Percentiles rank a stretch among this genome's conserved stretches.
These are phyloP conservation scores for Calonectria crousiana DNA, from an alignment of 2,329 filamentous ascomycete genomes.

Conservation along the genomic window DNA sequence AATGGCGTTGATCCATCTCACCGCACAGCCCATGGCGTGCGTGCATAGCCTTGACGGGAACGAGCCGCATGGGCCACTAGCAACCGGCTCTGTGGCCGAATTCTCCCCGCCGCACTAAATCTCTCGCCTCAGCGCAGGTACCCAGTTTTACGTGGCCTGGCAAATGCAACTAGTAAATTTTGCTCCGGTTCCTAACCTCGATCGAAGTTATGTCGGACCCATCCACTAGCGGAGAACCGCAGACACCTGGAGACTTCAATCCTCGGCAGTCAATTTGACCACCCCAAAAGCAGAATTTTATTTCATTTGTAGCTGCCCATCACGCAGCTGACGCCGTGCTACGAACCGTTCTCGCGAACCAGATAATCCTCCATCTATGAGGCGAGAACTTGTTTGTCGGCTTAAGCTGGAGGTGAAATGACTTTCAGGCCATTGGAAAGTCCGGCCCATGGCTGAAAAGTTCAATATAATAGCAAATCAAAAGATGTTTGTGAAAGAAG, in stretches of 20 bases:
- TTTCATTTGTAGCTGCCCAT: neutral
- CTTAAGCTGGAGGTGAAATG: neutral
- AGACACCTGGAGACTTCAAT: neutral
- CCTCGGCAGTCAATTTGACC: neutral
- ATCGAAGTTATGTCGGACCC: neutral
- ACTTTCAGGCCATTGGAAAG: no score
- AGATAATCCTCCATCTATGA: no score
- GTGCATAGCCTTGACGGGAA: neutral
- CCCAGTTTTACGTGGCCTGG: neutral
- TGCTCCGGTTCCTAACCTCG: neutral
- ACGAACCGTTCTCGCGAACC: no score
- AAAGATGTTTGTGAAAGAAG: no score
- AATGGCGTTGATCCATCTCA: neutral
- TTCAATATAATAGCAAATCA: no score
- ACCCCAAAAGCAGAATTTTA: neutral
- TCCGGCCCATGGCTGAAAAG: no score
- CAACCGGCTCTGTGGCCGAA: neutral
- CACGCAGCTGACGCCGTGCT: neutral
- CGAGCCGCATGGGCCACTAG: neutral
- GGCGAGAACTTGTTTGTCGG: neutral
- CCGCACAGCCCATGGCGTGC: no score
- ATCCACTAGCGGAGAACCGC: neutral
- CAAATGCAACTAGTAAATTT: neutral
- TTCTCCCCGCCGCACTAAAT: neutral
- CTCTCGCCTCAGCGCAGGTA: neutral